These are phyloP conservation scores for Curvularia spicifera DNA, from an alignment of 2,329 filamentous ascomycete species.

Conservation along the genomic window DNA sequence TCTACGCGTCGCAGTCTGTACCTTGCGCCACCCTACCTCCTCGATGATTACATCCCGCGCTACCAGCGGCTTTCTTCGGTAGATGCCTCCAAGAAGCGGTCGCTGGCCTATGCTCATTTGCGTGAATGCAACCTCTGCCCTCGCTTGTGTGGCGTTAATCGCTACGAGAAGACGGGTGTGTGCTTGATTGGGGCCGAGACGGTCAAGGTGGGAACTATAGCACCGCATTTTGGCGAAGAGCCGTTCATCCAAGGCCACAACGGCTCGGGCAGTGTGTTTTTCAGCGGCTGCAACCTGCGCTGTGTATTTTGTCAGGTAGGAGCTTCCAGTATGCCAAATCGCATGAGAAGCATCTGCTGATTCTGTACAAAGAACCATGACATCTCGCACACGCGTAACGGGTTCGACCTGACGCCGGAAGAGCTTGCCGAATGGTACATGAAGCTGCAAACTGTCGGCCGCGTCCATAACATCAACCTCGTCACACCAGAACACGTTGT, in stretches of 20 bases:
- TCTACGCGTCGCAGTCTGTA: conserved; percentile 49
- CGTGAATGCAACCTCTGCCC: conserved; percentile 83
- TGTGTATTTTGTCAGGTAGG: conserved; percentile 60
- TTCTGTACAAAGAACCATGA: conserved; percentile 66
- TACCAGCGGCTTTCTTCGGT: conserved; percentile 72
- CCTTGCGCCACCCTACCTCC: conserved; percentile 70
- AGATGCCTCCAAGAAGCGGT: conserved; percentile 75
- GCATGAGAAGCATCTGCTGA: neutral
- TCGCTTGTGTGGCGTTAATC: conserved; percentile 76
- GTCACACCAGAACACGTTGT: conserved; percentile 88
- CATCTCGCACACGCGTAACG: conserved; percentile 81
- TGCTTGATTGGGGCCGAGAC: conserved; percentile 76
- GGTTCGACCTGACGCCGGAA: conserved; percentile 78
- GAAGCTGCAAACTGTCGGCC: conserved; percentile 79
- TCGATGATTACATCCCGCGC: conserved; percentile 74
- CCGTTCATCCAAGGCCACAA: conserved; percentile 83
- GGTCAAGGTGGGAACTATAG: conserved; percentile 82
- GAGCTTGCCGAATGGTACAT: conserved; percentile 82
- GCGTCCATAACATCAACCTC: conserved; percentile 88
- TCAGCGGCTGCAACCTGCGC: conserved; percentile 75
- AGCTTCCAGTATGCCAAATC: neutral
- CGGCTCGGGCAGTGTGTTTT: conserved; percentile 81
- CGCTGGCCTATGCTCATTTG: conserved; percentile 75
- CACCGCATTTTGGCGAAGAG: conserved; percentile 80
- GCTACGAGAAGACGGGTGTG: conserved; percentile 78